These are phyloP conservation scores for Mortierella hygrophila DNA, from an alignment of 192 early-diverging fungal species.

Conservation along the genomic window DNA sequence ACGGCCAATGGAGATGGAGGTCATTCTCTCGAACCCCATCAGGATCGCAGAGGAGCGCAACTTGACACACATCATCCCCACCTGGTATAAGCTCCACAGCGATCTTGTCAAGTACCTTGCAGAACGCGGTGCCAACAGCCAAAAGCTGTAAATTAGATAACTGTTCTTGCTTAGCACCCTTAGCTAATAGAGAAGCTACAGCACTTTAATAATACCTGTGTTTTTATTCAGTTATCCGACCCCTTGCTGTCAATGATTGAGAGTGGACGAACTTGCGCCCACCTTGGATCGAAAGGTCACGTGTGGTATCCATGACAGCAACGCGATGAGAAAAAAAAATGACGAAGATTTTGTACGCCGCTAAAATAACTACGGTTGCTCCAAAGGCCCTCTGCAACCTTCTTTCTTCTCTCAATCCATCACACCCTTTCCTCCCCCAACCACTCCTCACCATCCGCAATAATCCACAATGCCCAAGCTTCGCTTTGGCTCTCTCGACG, in stretches of 20 bases:
- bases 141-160: neutral
- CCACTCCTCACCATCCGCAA: neutral
- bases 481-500: slow-evolving; percentile 91
- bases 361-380: neutral
- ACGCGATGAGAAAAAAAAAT: neutral
- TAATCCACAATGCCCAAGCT: slow-evolving; percentile 78
- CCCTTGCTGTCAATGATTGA: no score
- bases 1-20: slow-evolving; percentile 57
- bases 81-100: slow-evolving; percentile 42
- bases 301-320: neutral
- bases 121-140: neutral
- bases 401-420: neutral
- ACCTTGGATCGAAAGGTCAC: neutral
- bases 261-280: neutral
- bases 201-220: neutral
- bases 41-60: slow-evolving; percentile 48
- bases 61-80: slow-evolving; percentile 47
- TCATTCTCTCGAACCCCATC: slow-evolving; percentile 53
- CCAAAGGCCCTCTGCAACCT: neutral
- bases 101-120: slow-evolving; percentile 44
- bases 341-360: neutral
- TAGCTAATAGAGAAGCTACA: neutral
- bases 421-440: neutral
- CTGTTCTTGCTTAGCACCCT: neutral
- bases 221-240: no score